phyloP scores from a whole-genome alignment of 2,329 filamentous ascomycete species.

The Tolypocladium pustulatum region DNA sequence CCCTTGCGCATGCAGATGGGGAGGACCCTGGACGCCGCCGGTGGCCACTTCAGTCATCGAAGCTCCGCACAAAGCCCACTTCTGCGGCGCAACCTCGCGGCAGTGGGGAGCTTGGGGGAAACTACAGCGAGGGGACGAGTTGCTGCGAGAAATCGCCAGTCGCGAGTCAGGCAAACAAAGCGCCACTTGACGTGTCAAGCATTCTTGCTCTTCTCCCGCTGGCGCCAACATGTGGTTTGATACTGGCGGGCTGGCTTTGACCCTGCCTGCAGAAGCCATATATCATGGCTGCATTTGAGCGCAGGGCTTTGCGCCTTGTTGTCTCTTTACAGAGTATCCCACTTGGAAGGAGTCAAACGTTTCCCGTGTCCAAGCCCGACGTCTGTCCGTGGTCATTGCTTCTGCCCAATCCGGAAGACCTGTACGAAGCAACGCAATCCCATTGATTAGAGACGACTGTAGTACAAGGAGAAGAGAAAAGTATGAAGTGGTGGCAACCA shows the following conservation, averaged over 20 bases:
- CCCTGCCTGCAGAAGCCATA: too few relatives aligned
- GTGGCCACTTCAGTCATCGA: neutral
- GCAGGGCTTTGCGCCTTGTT: too few relatives aligned
- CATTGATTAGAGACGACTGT: neutral
- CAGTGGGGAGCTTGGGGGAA: too few relatives aligned
- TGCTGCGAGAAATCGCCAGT: too few relatives aligned
- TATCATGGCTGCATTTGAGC: too few relatives aligned
- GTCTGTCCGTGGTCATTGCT: too few relatives aligned
- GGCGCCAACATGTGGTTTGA: too few relatives aligned
- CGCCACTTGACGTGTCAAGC: neutral
- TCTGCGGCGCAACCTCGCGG: neutral
- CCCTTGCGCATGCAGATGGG: neutral
- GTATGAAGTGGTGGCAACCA: neutral
- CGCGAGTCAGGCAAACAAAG: neutral
- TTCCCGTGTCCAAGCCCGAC: too few relatives aligned
- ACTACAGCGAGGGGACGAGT: neutral
- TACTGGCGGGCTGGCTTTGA: too few relatives aligned
- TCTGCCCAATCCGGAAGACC: neutral
- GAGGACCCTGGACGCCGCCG: neutral
- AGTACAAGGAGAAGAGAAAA: neutral
- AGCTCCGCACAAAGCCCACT: neutral
- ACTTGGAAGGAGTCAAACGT: neutral
- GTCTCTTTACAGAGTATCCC: neutral
- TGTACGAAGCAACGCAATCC: neutral
- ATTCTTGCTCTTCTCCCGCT: neutral